phyloP scores from a whole-genome alignment of 176 grass and related monocot genomes.

The Zea mays region DNA sequence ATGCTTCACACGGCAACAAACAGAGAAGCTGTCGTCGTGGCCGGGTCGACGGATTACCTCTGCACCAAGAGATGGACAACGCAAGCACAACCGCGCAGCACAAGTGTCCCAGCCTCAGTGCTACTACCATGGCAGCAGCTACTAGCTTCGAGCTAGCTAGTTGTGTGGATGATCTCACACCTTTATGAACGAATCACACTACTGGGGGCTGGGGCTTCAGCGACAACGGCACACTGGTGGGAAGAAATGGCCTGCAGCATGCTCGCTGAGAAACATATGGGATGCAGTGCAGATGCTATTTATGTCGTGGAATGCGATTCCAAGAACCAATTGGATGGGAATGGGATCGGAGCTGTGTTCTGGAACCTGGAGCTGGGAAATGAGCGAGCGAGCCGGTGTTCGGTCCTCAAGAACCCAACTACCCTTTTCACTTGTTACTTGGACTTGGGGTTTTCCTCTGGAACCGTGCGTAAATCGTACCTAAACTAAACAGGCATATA shows the following conservation, averaged over 20 bases:
- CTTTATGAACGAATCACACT: constrained; percentile 15
- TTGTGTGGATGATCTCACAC: neutral
- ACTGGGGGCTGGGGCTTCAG: constrained; percentile 1
- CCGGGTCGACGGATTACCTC: constrained; percentile 41
- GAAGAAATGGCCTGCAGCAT: neutral
- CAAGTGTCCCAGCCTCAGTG: constrained; percentile 34
- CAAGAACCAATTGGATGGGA: neutral
- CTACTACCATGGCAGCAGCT: constrained; percentile 46
- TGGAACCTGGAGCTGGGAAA: neutral
- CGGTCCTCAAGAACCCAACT: constrained; percentile 70
- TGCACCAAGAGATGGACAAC: constrained; percentile 45
- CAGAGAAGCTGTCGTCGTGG: too few relatives aligned
- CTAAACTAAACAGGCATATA: constrained; percentile 29
- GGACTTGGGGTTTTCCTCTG: constrained; percentile 39
- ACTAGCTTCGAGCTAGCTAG: neutral
- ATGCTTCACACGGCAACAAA: neutral
- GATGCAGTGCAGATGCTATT: neutral
- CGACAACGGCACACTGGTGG: neutral
- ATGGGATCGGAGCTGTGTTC: neutral
- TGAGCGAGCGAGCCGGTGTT: constrained; percentile 34
- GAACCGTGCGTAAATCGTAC: constrained; percentile 55
- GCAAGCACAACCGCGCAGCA: constrained; percentile 38
- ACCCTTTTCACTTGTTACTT: constrained; percentile 49
- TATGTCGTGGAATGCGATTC: constrained; percentile 8
- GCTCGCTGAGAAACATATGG: constrained; percentile 7